Evolutionary conservation across 2,329 filamentous ascomycete species (phyloP).

Genomic region (Chaetomium strumarium): DNA sequence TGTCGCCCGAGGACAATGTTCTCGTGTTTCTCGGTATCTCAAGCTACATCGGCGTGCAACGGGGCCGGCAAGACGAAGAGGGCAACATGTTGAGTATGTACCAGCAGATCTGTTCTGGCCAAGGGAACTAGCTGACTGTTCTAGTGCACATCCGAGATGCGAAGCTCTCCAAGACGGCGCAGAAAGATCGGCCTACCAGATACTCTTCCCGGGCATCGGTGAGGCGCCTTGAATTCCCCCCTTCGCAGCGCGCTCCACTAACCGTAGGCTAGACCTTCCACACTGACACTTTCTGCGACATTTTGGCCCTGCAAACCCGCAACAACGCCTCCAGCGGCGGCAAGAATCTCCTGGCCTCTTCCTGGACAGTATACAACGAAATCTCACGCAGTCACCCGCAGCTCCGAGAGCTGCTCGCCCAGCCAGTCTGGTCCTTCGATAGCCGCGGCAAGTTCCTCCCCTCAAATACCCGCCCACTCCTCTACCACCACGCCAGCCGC

Average conservation of each 20-base stretch:
- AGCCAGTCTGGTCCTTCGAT: constrained; percentile 59
- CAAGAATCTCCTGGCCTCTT: constrained; percentile 58
- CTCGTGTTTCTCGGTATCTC: constrained; percentile 61
- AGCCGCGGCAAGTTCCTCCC: constrained; percentile 45
- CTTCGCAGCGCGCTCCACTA: no score
- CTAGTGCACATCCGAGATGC: constrained; percentile 53
- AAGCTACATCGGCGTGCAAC: constrained; percentile 54
- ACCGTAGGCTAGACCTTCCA: constrained; percentile 56
- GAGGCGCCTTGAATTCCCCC: not conserved
- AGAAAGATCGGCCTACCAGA: constrained; percentile 19
- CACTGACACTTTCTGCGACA: constrained; percentile 61
- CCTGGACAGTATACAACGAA: constrained; percentile 61
- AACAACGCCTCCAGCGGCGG: constrained; percentile 55
- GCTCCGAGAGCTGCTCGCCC: constrained; percentile 56
- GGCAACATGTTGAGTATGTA: constrained; percentile 57
- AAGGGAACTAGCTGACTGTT: constrained; percentile 38
- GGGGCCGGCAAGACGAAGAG: constrained; percentile 55
- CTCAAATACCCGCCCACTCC: constrained; percentile 42
- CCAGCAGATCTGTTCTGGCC: not conserved
- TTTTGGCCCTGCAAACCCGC: constrained; percentile 60
- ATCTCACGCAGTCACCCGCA: constrained; percentile 58
- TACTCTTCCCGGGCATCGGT: constrained; percentile 23
- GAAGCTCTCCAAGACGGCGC: constrained; percentile 39
- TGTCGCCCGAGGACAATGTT: constrained; percentile 55
- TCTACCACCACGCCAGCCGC: constrained; percentile 46